Base-by-base conservation (phyloP, 179 eudicot species). In the Beta macrorhiza region DNA sequence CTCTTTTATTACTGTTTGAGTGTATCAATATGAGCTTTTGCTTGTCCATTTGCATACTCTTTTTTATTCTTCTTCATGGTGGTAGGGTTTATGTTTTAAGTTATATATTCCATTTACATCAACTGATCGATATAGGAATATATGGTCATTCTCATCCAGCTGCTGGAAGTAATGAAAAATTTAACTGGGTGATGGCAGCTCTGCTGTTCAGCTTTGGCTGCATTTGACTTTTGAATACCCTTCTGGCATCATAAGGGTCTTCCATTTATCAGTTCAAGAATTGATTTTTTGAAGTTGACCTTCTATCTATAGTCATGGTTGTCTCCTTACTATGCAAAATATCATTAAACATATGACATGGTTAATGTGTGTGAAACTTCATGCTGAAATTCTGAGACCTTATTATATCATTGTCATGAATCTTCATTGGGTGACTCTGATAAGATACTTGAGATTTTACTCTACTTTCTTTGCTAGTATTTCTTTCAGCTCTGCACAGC, bases 111-210 rank as follows among this genome's bases (percentile, higher is more conserved):
- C 52, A 14, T 65, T 67, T 53, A 32, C 74, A 67, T 15, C 29
- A 37, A 52, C 52, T 37, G 42, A 37, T 37, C 42, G 42, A 49
- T 7, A 12, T 37, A 29, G 19, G 4, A 13, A 20, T 44, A 0
- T 42, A 45, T 37, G 57, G 68, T 52, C 81, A 5, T 68, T 25
- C 22, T 79, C 47, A 78, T 78, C 37, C 12, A 20, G 58, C 47
- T 57, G 68, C 1, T 68, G 42, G 55, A 19, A 78, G 80, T 16
- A 22, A 47, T 25, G n/a, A 44, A 73, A 13, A 11, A 19, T 37
- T 25, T 13, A 37, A 75, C 19, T 75, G 68, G 55, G 42, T 42
- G 20, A n/a, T 42, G 67, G 55, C 49, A 59, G 52, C 52, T 10
- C 32, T 29, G 29, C 29, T 57, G 25, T 32, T 19, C 45, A 42